Base-by-base conservation (phyloP, 1,139 yeast genomes). In the Suhomyces coccinellae region DNA sequence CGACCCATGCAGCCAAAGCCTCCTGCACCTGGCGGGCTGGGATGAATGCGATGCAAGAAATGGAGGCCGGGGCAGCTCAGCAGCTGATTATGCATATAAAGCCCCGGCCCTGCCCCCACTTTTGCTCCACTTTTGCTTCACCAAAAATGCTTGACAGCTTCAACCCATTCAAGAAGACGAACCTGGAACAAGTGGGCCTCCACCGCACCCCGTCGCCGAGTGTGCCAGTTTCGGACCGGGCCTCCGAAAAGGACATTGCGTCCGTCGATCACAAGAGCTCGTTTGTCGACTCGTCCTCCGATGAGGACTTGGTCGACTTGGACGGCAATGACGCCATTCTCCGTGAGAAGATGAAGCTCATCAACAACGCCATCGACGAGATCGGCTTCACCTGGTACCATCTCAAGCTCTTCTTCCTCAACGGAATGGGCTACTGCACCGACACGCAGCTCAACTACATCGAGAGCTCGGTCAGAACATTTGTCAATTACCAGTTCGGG, bases 391-490 rank as follows among this genome's bases (percentile, higher is more conserved):
- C 81, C 3, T 64, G 73, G 72, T 73, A 70, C 52, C 80, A 76
- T 48, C 58, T 66, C 34, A 69, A 71, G 48, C 58, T 74, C 14
- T 59, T 59, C 34, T 69, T 69, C 52, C 57, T 79, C 31, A 78
- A 77, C 48, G 87, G 87, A 14, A 75, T 80, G 74, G 87, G 87
- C 13, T 82, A 82, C 55, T 77, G 83, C 6, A 82, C 79, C 24
- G 87, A 82, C 57, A 79, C 85, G 14, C 81, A 80, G 57, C 65
- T 82, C 52, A 74, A 72, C 33, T 66, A 69, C 57, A 55, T 69
- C 35, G 77, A 71, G 52, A 58, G 69, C 45, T 57, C 62, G 31
- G 76, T 70, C 10, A 59, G 75, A 48, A 59, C 65, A 5, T 67
- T 65, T 54, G 65, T 68, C 54, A 77, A 71, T 56, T 71, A 64